phyloP scores from a whole-genome alignment of 2,329 filamentous ascomycete genomes.

The Phaeosphaeriaceae sp. region DNA sequence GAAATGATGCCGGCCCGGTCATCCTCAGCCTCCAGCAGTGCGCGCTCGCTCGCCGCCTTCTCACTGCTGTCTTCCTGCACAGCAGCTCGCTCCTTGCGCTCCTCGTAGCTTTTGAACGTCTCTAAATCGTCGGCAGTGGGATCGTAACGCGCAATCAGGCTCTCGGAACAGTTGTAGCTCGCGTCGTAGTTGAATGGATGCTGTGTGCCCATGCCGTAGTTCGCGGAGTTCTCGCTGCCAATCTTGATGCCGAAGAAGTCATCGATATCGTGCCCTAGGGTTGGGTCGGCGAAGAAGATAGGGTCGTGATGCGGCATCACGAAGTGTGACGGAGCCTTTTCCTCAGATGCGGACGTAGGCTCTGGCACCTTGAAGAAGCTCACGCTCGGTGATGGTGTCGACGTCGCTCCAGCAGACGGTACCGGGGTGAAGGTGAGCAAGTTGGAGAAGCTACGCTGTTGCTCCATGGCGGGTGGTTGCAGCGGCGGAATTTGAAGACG shows the following conservation, averaged over 20 bases:
- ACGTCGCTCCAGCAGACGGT: constrained; percentile 50
- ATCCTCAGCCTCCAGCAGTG: background rate
- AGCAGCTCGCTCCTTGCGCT: background rate
- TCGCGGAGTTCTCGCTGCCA: background rate
- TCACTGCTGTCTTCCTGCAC: background rate
- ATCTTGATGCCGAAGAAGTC: constrained; percentile 50
- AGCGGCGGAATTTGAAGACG: constrained; percentile 8
- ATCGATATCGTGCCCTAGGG: constrained; percentile 9
- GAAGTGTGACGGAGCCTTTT: too few species aligned
- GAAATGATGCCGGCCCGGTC: background rate
- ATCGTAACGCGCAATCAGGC: constrained; percentile 7
- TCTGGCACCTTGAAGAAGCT: background rate
- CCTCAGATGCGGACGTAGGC: too few species aligned
- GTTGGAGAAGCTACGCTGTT: background rate
- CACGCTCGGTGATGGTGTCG: background rate
- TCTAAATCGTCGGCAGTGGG: constrained; percentile 16
- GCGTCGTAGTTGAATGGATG: constrained; percentile 55
- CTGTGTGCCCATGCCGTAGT: constrained; percentile 83
- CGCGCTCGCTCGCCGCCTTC: background rate
- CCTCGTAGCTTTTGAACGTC: constrained; percentile 8
- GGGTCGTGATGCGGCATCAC: constrained; percentile 62
- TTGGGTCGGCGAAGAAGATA: constrained; percentile 58
- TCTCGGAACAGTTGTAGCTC: constrained; percentile 65
- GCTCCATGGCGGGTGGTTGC: constrained; percentile 42
- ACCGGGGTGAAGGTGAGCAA: too few species aligned